A percentile compares a stretch with the other conserved stretches of the same genome.
These are phyloP conservation scores for Venturiaceae sp. DNA, from an alignment of 2,329 filamentous ascomycete genomes.

Conservation along the genomic window DNA sequence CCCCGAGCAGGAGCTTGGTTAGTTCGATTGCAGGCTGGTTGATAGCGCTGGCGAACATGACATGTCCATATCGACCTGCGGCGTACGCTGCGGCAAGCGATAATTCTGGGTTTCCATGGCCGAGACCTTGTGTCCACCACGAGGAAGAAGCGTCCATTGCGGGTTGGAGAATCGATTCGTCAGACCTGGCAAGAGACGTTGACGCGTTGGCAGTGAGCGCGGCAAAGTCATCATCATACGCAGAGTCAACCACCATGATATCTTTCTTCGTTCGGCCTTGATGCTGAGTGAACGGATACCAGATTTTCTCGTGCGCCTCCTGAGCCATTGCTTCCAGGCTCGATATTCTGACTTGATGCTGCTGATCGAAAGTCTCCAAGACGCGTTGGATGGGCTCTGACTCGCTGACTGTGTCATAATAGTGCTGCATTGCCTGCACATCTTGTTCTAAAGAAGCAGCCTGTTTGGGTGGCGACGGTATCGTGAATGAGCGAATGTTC, in stretches of 20 bases:
- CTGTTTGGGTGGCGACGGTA: conserved; percentile 47
- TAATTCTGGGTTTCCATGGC: conserved; percentile 64
- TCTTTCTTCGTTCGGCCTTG: conserved; percentile 49
- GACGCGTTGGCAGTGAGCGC: conserved; percentile 26
- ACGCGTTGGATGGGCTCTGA: conserved; percentile 25
- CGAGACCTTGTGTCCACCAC: conserved; percentile 87
- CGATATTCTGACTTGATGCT: conserved; percentile 47
- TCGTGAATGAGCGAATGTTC: conserved; percentile 44
- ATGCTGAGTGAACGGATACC: conserved; percentile 86
- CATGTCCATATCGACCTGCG: conserved; percentile 74
- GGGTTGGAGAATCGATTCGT: conserved; percentile 41
- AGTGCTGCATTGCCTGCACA: conserved; percentile 46
- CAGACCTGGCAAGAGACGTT: conserved; percentile 5
- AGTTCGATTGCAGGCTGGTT: conserved; percentile 67
- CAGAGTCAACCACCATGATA: conserved; percentile 71
- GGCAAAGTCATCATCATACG: conserved; percentile 70
- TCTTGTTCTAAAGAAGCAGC: conserved; percentile 35
- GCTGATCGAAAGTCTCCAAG: conserved; percentile 32
- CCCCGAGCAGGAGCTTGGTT: conserved; percentile 52
- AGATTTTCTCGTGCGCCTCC: conserved; percentile 56
- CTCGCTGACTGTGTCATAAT: conserved; percentile 46
- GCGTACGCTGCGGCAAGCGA: conserved; percentile 71
- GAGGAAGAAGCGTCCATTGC: conserved; percentile 79
- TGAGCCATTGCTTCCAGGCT: conserved; percentile 51
- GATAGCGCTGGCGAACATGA: conserved; percentile 78